Evolutionary conservation across 2,329 filamentous ascomycete species (phyloP), one percentile per base, ranked within the genome.

Genomic region (Fusarium robinianum): DNA sequence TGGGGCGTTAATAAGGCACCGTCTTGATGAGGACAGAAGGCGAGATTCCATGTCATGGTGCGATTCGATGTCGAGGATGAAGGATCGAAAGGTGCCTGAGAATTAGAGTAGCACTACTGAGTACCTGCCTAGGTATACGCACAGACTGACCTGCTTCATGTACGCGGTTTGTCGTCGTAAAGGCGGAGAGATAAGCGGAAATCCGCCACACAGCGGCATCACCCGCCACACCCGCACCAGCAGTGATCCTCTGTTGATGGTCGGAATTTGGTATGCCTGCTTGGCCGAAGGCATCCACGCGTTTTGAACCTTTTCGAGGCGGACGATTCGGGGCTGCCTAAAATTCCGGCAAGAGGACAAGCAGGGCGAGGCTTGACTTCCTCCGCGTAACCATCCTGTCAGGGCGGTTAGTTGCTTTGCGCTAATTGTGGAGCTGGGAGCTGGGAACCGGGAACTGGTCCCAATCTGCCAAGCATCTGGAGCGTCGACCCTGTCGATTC

Each of bases 381-480:
- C 41, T 56, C 41, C 31, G 31, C 45, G 52, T 47, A 56, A 41
- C 44, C 50, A 37, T 30, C 52, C 30, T 42, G 37, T 22, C 41
- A 26, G 52, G 46, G 52, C 41, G 45, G 44, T n/a, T n/a, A n/a
- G n/a, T 55, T 22, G 30, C 42, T 47, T 43, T 29, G 35, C 51
- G 32, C 49, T 55, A 55, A 55, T 53, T 53, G 49, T 53, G 43
- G 51, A 53, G 48, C 49, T 43, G 51, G 51, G 36, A 55, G 35
- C 52, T 49, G 49, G 45, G 49, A 53, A 49, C 45, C 47, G 51
- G 51, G 35, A 45, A 58, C 48, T 35, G 36, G 48, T 43, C 44
- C 48, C 42, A 46, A 50, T 48, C 45, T 52, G 54, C 55, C 55
- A 54, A 58, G 55, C 52, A 57, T 47, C 47, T 60, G 51, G 51